Evolutionary conservation across 352 stramenopile genomes (phyloP).

Genomic region (Phytophthora cajani): DNA sequence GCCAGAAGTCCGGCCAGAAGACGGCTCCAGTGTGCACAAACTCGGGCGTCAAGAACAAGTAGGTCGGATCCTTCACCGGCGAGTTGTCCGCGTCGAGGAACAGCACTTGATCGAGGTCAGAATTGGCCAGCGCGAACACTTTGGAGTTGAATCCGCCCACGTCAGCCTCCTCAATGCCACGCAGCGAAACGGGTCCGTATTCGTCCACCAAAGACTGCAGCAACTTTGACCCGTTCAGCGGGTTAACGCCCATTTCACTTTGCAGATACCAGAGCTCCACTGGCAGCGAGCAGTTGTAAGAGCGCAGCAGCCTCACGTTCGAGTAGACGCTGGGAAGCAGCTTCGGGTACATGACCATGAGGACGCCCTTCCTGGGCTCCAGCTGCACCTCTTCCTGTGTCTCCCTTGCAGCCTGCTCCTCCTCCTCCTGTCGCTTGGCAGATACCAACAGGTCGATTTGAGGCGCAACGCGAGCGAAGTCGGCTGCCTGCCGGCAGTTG

Average conservation of each 20-base stretch:
- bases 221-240: conserved; percentile 23
- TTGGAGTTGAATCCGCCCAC: conserved; percentile 62
- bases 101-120: conserved; percentile 46
- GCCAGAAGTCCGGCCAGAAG: conserved; percentile 79
- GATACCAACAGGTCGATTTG: conserved; percentile 26
- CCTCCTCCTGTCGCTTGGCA: conserved; percentile 6
- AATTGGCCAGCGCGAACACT: conserved; percentile 48
- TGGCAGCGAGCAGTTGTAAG: conserved; percentile 43
- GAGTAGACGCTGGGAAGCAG: conserved; percentile 48
- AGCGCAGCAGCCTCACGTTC: conserved; percentile 40
- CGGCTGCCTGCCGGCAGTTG: conserved; percentile 46
- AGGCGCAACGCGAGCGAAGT: conserved; percentile 46
- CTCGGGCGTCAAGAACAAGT: conserved; percentile 49
- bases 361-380: conserved; percentile 35
- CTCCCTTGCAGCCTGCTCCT: neutral
- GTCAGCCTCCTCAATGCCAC: conserved; percentile 26
- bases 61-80: conserved; percentile 51
- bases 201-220: conserved; percentile 28
- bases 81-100: conserved; percentile 70
- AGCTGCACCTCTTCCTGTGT: neutral
- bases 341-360: conserved; percentile 61
- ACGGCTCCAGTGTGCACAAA: conserved; percentile 48
- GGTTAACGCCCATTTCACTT: conserved; percentile 34
- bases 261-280: conserved; percentile 61
- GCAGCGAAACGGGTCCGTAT: conserved; percentile 35